Evolutionary conservation across 352 stramenopile genomes (phyloP), one percentile per base, ranked within the genome.

Genomic region (Globisporangium heterothallicum): DNA sequence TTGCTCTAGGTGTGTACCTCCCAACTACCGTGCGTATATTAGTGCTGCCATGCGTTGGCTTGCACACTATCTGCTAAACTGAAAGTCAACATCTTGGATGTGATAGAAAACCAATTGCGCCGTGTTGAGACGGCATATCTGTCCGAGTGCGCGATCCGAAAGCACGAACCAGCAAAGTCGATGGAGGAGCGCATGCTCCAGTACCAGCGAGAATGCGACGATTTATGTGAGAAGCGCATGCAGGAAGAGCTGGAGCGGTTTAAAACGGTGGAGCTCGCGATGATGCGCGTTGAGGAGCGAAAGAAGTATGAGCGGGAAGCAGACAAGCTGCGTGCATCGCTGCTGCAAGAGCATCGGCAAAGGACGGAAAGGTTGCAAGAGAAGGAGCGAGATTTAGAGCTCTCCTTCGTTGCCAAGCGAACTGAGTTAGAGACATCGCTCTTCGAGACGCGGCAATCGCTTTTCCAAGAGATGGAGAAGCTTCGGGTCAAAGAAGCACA

Each of bases 171-270:
- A 2, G 32, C 50, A 3, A 67, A 70, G 14, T 76, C 65, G 7
- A 49, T 86, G 12, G 74, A 90, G 66, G 66, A 81, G 36, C 74
- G 75, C 4, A 80, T 88, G 63, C 56, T 86, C 2, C 61, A 74
- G 25, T 89, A 89, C 35, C 75, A 89, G 45, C 65, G 68, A 10
- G 78, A 89, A 53, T 87, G 77, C 54, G 75, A 89, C 30, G 69
- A 64, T 0, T 53, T 82, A n/a, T 74, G 69, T 38, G 68, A 86
- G 25, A 72, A 74, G 40, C 63, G 70, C 8, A 29, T 87, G 4
- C 55, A 74, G 5, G 63, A 83, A 53, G 75, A 90, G 26, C 24
- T 90, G 3, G 70, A 79, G 36, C 62, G 66, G 2, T 90, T 78
- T 30, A 72, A 74, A 46, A 62, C 64, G 9, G 78, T 61, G 0